Conservation (phyloP, 2,329 filamentous ascomycete species). For the Fusarium buharicum region DNA sequence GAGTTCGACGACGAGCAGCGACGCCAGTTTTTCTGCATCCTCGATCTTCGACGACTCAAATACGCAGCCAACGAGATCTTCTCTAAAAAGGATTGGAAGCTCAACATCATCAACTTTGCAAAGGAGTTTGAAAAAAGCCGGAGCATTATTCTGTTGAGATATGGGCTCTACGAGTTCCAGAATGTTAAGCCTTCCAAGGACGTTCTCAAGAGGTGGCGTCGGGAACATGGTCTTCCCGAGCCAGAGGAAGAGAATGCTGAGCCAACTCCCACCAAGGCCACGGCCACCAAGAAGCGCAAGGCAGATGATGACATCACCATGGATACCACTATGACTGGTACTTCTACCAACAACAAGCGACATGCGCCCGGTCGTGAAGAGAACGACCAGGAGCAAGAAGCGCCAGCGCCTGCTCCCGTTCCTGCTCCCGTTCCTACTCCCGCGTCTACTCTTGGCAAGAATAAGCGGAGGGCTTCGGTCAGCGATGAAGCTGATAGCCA, state of each 20-base stretch:
- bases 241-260: slow-evolving; percentile 57
- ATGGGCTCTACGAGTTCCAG: slow-evolving; percentile 71
- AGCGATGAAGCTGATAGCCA: slow-evolving; percentile 60
- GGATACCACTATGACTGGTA: slow-evolving; percentile 50
- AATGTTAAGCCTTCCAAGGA: slow-evolving; percentile 69
- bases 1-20: slow-evolving; percentile 69
- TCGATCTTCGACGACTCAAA: slow-evolving; percentile 70
- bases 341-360: slow-evolving; percentile 58
- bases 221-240: slow-evolving; percentile 64
- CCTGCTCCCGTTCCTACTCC: slow-evolving; percentile 43
- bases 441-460: slow-evolving; percentile 54
- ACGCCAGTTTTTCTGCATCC: slow-evolving; percentile 71
- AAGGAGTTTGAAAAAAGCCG: slow-evolving; percentile 73
- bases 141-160: slow-evolving; percentile 69
- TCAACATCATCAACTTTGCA: slow-evolving; percentile 70
- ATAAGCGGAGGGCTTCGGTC: slow-evolving; percentile 63
- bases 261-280: slow-evolving; percentile 48
- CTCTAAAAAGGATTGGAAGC: slow-evolving; percentile 68
- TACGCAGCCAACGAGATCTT: slow-evolving; percentile 71
- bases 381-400: slow-evolving; percentile 52
- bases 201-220: slow-evolving; percentile 67
- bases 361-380: slow-evolving; percentile 57
- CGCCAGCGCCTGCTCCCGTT: slow-evolving; percentile 51
- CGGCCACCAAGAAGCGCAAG: slow-evolving; percentile 65
- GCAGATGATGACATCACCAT: slow-evolving; percentile 62